Evolutionary conservation across 2,329 filamentous ascomycete species (phyloP), one percentile per base, ranked within the genome.

Genomic region (Trichoderma sp.): DNA sequence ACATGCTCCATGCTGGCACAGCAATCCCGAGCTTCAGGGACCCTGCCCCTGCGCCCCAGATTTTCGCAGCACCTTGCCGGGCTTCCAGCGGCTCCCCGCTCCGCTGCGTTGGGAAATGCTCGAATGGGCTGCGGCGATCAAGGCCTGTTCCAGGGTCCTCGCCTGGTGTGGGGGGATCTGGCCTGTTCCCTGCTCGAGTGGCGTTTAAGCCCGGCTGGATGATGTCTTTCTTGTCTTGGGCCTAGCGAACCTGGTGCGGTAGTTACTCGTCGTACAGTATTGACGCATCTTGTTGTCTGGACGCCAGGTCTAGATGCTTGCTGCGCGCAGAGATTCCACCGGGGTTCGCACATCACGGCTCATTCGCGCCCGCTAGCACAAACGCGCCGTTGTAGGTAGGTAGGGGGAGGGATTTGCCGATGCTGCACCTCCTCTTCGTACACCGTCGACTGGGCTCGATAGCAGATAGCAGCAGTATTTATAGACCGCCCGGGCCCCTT

Each of bases 141-240:
- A 56, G 52, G 51, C 61, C 26, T 26, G 51, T 55, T 65, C 61
- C 32, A 55, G 51, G 61, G 61, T 55, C 51, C 32, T 55, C 51
- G 43, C 51, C 43, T 56, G 5, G 61, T 65, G 61, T 63, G 61
- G 65, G 64, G 65, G 51, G 26, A 54, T 56, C 32, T 54, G 58
- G 56, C 56, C 65, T 68, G 65, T 68, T 68, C 65, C 65, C 65
- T 68, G 65, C 65, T 68, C 34, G 43, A 28, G 61, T 65, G 61
- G 61, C 61, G 61, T 65, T 32, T 30, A 49, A 46, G 51, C 52
- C 61, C 30, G 13, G 26, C 43, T 43, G 52, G 61, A 65, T 56
- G 51, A 52, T 65, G 39, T 51, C 59, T 61, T 32, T 59, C 55
- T 37, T 11, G 46, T 59, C 34, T 56, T 49, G 46, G 43, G 37